phyloP scores from a whole-genome alignment of 352 stramenopile genomes.

The Pythium pyrilobum region DNA sequence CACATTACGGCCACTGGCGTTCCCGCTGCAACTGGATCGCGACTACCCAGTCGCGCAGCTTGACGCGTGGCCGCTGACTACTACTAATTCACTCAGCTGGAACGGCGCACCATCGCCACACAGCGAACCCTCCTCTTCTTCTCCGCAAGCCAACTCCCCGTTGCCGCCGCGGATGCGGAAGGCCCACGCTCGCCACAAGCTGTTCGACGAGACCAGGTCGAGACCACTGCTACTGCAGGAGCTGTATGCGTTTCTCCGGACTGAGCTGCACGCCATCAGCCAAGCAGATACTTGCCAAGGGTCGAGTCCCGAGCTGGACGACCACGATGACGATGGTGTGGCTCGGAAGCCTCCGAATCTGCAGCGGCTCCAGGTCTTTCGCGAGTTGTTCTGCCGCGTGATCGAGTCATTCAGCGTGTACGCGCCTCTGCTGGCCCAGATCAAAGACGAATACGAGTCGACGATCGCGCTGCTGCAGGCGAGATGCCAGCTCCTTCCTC shows the following conservation, averaged over 20 bases:
- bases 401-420: conserved; percentile 66
- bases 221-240: conserved; percentile 18
- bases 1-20: neutral
- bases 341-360: conserved; percentile 15
- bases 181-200: conserved; percentile 8
- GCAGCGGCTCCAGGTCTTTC: conserved; percentile 48
- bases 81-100: neutral
- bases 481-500: conserved; percentile 38
- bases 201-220: conserved; percentile 19
- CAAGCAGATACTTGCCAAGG: neutral
- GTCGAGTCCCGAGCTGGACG: neutral
- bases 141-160: conserved; percentile 1
- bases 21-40: conserved; percentile 7
- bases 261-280: conserved; percentile 1
- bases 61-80: conserved; percentile 20
- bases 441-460: conserved; percentile 62
- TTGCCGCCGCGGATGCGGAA: conserved; percentile 17
- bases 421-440: conserved; percentile 46
- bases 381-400: conserved; percentile 39
- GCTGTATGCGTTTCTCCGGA: conserved; percentile 8
- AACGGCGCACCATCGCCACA: neutral
- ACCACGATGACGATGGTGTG: neutral
- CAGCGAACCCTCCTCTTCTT: neutral
- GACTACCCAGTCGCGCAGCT: conserved; percentile 16
- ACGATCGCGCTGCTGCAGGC: conserved; percentile 25